Evolutionary conservation across 257 asterid genomes (phyloP).

Genomic region (Mitragyna speciosa): DNA sequence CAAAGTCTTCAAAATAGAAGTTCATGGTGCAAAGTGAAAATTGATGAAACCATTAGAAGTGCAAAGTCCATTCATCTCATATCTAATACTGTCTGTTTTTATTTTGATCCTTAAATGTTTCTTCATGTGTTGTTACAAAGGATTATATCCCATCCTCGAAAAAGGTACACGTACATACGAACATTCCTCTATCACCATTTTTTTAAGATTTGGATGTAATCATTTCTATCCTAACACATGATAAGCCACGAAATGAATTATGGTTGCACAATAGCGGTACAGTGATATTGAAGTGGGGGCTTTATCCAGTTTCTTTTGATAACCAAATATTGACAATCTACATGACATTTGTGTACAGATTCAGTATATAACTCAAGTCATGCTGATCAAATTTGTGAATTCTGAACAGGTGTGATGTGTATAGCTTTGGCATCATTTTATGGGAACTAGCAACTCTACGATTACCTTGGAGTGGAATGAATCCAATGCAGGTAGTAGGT

Average conservation of each 20-base stretch:
- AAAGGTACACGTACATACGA: too few species aligned
- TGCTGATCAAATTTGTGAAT: conserved; percentile 10
- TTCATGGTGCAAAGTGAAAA: not conserved
- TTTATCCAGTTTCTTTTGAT: not conserved
- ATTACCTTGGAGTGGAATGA: conserved; percentile 99
- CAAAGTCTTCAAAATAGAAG: not conserved
- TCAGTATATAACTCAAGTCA: not conserved
- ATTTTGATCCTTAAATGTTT: not conserved
- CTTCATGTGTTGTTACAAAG: not conserved
- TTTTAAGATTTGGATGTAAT: not conserved
- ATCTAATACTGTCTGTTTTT: not conserved
- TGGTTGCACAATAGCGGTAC: not conserved
- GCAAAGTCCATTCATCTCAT: not conserved
- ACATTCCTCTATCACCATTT: not conserved
- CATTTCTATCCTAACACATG: not conserved
- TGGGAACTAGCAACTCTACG: conserved; percentile 97
- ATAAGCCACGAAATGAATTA: not conserved
- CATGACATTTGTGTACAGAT: not conserved
- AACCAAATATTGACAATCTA: not conserved
- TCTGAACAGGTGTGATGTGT: conserved; percentile 83
- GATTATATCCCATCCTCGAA: not conserved
- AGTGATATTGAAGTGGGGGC: not conserved
- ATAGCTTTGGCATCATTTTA: conserved; percentile 93
- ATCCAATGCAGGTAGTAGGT: conserved; percentile 99
- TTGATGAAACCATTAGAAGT: not conserved